Percentiles rank a stretch among this genome's conserved stretches.
phyloP scores from a whole-genome alignment of 257 asterid species.

The Ocimum tenuiflorum region DNA sequence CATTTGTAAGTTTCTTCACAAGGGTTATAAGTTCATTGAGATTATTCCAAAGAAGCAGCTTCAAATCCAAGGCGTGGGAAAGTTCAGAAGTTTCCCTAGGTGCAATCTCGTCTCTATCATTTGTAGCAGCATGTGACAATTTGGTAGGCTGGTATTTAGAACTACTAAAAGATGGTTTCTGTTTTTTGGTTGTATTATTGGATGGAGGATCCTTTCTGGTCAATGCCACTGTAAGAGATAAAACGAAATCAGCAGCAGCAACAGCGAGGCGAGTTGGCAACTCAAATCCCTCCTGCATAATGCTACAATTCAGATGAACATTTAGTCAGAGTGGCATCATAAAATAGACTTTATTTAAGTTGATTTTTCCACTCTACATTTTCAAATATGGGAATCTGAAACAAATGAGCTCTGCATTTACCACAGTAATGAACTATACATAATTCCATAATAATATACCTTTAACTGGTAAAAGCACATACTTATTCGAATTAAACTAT shows the following conservation, averaged over 20 bases:
- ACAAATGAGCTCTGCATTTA: not conserved
- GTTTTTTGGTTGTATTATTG: constrained; percentile 35
- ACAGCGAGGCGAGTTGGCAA: constrained; percentile 91
- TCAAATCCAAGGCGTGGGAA: constrained; percentile 40
- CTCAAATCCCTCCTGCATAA: constrained; percentile 71
- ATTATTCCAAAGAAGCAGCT: constrained; percentile 69
- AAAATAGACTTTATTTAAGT: not conserved
- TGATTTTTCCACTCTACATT: not conserved
- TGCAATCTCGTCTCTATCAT: constrained; percentile 28
- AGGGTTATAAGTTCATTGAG: constrained; percentile 53
- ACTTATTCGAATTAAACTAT: not conserved
- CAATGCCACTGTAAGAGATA: constrained; percentile 68
- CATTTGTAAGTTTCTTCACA: constrained; percentile 63
- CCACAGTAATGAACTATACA: no score
- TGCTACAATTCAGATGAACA: constrained; percentile 43
- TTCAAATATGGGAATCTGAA: not conserved
- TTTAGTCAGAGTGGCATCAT: constrained; percentile 7
- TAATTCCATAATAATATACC: not conserved
- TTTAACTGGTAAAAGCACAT: not conserved
- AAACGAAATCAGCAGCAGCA: constrained; percentile 76
- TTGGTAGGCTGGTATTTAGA: constrained; percentile 29
- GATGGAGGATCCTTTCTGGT: constrained; percentile 38
- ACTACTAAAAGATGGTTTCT: constrained; percentile 31
- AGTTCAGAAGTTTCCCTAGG: constrained; percentile 35
- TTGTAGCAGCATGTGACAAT: constrained; percentile 26